These are phyloP conservation scores for Gryganskiella cystojenkinii DNA, from an alignment of 192 early-diverging fungal species.

Conservation along the genomic window DNA sequence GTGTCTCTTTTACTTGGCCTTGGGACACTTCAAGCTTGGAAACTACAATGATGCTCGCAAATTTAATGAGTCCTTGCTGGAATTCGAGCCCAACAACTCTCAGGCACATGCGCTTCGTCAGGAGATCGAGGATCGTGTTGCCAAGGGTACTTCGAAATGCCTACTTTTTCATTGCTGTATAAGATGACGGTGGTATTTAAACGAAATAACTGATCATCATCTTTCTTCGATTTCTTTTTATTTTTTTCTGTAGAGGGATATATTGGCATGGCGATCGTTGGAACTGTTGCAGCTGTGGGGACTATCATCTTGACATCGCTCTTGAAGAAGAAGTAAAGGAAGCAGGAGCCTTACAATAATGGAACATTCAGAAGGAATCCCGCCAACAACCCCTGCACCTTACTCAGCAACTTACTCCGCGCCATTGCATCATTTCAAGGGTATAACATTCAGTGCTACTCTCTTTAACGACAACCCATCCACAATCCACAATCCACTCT, in stretches of 20 bases:
- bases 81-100: slow-evolving; percentile 84
- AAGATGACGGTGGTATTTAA: too few relatives aligned
- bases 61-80: slow-evolving; percentile 85
- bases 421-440: neutral
- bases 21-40: slow-evolving; percentile 93
- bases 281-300: slow-evolving; percentile 76
- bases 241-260: slow-evolving; percentile 73
- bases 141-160: too few relatives aligned
- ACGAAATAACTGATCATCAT: too few relatives aligned
- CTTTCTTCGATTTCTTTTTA: neutral
- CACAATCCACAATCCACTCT: neutral
- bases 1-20: slow-evolving; percentile 93
- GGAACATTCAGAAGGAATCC: neutral
- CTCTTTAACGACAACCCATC: too few relatives aligned
- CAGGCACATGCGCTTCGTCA: slow-evolving; percentile 78
- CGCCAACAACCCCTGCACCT: too few relatives aligned
- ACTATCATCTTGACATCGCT: slow-evolving; percentile 68
- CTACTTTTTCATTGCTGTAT: too few relatives aligned
- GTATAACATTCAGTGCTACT: too few relatives aligned
- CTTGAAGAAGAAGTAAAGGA: slow-evolving; percentile 42
- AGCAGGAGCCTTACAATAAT: too few relatives aligned
- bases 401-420: neutral
- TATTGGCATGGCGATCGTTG: slow-evolving; percentile 90
- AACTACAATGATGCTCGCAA: slow-evolving; percentile 84
- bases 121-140: slow-evolving; percentile 87